A percentile compares a stretch with the other conserved stretches of the same genome.
Evolutionary conservation across 352 stramenopile genomes (phyloP).

Genomic region (Phytophthora meadii): DNA sequence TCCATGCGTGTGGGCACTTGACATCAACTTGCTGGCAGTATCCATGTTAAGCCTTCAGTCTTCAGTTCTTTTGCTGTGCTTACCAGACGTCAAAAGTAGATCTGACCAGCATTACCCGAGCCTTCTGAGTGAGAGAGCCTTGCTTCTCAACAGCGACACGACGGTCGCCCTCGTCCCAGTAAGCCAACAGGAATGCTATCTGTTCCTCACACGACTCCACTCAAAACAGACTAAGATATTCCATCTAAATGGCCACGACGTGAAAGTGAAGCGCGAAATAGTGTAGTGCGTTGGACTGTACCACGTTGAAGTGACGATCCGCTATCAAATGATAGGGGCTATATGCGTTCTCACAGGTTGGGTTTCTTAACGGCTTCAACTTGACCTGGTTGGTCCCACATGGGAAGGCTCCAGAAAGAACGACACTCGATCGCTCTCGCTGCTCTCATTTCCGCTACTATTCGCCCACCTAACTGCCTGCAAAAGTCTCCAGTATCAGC

Average conservation of each 20-base stretch:
- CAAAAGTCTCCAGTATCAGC: neutral
- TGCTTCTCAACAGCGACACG: conserved; percentile 18
- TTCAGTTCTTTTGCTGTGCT: conserved; percentile 13
- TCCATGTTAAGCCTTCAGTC: conserved; percentile 19
- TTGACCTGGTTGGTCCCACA: conserved; percentile 2
- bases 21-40: conserved; percentile 36
- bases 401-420: conserved; percentile 32
- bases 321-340: conserved; percentile 21
- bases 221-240: conserved; percentile 15
- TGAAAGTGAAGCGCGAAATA: neutral
- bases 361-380: conserved; percentile 38
- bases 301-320: conserved; percentile 21
- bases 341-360: conserved; percentile 21
- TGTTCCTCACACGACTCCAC: neutral
- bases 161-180: conserved; percentile 5
- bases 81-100: conserved; percentile 32
- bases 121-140: neutral
- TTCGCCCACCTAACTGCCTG: conserved; percentile 19
- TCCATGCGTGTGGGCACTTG: conserved; percentile 28
- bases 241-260: conserved; percentile 16
- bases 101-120: conserved; percentile 13
- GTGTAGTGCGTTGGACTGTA: too few species aligned
- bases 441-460: conserved; percentile 23
- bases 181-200: conserved; percentile 16
- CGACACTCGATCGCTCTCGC: conserved; percentile 25